Percentiles rank a stretch among this genome's conserved stretches.
Evolutionary conservation across 225 moss, liverwort and hornwort species (phyloP).

Genomic region (Marchantia polymorpha): DNA sequence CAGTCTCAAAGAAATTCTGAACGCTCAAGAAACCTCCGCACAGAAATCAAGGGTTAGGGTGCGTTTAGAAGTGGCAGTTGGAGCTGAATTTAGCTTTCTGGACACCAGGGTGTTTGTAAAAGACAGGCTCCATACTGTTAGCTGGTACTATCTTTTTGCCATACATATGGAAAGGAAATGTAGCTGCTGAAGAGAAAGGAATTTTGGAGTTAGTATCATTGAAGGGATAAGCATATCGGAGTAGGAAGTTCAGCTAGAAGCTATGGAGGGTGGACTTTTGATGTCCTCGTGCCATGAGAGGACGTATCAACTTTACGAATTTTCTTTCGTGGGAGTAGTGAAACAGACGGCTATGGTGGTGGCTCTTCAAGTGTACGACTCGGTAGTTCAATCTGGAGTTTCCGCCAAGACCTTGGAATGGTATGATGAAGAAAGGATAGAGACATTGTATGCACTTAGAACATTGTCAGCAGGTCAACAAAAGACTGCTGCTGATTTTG

Average conservation of each 20-base stretch:
- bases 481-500: constrained; percentile 66
- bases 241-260: not conserved
- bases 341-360: constrained; percentile 72
- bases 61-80: not conserved
- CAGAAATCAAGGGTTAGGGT: too few relatives aligned
- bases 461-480: constrained; percentile 76
- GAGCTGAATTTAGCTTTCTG: not conserved
- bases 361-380: constrained; percentile 77
- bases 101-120: not conserved
- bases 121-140: not conserved
- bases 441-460: constrained; percentile 59
- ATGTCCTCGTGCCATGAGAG: not conserved
- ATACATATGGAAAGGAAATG: not conserved
- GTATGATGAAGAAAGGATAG: constrained; percentile 50
- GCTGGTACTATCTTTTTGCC: not conserved
- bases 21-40: too few relatives aligned
- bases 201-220: not conserved
- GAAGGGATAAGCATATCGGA: not conserved
- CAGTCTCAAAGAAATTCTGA: too few relatives aligned
- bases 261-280: constrained; percentile 18
- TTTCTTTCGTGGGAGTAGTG: constrained; percentile 51
- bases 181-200: not conserved
- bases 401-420: constrained; percentile 55
- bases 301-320: constrained; percentile 38
- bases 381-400: constrained; percentile 58